Base-by-base conservation (phyloP, 805 yeast genomes). In the Kluyveromyces dobzhanskii region DNA sequence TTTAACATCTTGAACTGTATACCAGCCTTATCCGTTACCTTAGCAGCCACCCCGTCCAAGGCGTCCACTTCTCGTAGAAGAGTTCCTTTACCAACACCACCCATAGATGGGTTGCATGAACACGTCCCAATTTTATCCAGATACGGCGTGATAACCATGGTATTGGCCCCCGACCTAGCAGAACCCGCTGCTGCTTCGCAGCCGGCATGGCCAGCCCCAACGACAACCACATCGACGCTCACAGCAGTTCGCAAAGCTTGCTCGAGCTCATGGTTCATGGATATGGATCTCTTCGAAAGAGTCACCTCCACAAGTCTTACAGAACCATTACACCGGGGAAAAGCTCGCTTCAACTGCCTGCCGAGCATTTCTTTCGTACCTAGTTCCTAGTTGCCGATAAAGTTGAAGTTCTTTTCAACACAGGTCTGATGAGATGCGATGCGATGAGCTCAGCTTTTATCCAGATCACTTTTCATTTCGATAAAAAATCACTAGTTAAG, bases 191-290 rank as follows among this genome's bases (percentile, higher is more conserved):
- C 92, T 0, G 99, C 98, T 61, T 92, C 99, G 49, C 95, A 80
- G 10, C 99, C 99, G 26, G 98, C 98, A 65, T 92, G 99, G 0
- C 99, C 99, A 10, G 94, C 99, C 4, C 99, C 99, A 16, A 92
- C 76, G 4, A 92, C 90, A 1, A 90, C 71, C 0, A 87, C 96
- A 19, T 52, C 51, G 17, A 44, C 42, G 28, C 39, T 42, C n/a
- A 50, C 50, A 19, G 39, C 18, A 12, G 23, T 35, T 5, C 17
- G 33, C 24, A 25, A 21, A 3, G 32, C 30, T 9, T 28, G 33
- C 23, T 38, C 35, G 11, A 50, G 41, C 5, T 45, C 53, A 14
- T 48, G 35, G 27, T 38, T 41, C 39, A 51, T 27, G 16, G 32
- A 27, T 12, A 35, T 35, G 8, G 12, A 9, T 28, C 33, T 27